Evolutionary conservation across 495 filamentous ascomycete species (phyloP).

Genomic region (Elasticomyces elasticus): DNA sequence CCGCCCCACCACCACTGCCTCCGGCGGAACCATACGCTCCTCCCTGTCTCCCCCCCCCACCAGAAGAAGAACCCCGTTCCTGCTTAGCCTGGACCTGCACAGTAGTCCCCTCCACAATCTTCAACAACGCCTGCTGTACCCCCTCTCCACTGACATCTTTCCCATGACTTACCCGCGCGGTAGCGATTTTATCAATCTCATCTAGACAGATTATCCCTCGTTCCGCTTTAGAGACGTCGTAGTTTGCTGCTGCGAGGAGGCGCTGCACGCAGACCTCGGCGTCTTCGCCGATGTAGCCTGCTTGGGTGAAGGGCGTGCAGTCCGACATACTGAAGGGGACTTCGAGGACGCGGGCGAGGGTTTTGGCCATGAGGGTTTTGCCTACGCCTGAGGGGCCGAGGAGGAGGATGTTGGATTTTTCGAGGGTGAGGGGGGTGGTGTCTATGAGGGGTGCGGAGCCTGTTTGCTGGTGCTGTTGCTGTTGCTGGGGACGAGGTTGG

Average conservation of each 20-base stretch:
- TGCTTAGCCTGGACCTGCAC: constrained; percentile 80
- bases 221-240: constrained; percentile 76
- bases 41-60: background rate
- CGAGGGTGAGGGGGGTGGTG: constrained; percentile 59
- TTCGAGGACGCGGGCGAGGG: constrained; percentile 65
- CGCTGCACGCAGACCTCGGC: constrained; percentile 87
- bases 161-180: constrained; percentile 55
- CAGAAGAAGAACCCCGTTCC: constrained; percentile 36
- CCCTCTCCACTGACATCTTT: constrained; percentile 88
- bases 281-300: constrained; percentile 95
- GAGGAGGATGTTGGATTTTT: constrained; percentile 92
- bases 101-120: constrained; percentile 93
- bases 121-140: constrained; percentile 89
- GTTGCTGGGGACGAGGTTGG: no score
- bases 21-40: background rate
- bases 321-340: constrained; percentile 97
- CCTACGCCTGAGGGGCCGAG: constrained; percentile 92
- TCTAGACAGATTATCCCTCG: constrained; percentile 90
- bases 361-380: constrained; percentile 91
- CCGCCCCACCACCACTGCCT: constrained; percentile 24
- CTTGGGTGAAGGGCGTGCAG: constrained; percentile 93
- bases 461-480: constrained; percentile 4
- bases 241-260: constrained; percentile 79
- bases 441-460: constrained; percentile 40
- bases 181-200: constrained; percentile 93